Percentiles rank a stretch among this genome's conserved stretches.
phyloP scores from a whole-genome alignment of 768 basidiomycete genomes.

The Pleurotus eryngii region DNA sequence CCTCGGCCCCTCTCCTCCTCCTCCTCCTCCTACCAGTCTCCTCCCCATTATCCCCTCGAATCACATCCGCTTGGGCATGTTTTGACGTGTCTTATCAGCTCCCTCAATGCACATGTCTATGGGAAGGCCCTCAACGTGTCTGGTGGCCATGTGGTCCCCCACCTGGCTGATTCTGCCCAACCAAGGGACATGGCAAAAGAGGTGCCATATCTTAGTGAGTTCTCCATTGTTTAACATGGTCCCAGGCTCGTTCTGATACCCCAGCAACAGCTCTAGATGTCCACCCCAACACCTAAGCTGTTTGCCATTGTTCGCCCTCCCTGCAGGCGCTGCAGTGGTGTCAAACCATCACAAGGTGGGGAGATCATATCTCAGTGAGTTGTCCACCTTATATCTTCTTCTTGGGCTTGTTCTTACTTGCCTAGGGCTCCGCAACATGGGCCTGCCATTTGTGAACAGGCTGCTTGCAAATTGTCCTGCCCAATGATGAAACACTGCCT shows the following conservation, averaged over 20 bases:
- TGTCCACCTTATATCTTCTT: not conserved
- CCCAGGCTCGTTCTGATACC: not conserved
- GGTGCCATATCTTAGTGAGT: not conserved
- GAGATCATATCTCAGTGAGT: not conserved
- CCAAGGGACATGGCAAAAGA: too few relatives aligned
- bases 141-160: too few relatives aligned
- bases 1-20: too few relatives aligned
- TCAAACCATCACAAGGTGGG: not conserved
- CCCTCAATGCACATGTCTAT: too few relatives aligned
- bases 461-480: not conserved
- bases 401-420: not conserved
- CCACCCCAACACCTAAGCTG: not conserved
- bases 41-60: too few relatives aligned
- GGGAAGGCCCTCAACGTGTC: too few relatives aligned
- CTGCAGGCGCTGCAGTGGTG: not conserved
- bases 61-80: too few relatives aligned
- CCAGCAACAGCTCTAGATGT: not conserved
- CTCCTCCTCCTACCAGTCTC: too few relatives aligned
- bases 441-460: not conserved
- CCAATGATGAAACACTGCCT: too few relatives aligned
- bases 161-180: too few relatives aligned
- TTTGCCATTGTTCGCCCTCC: not conserved
- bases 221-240: not conserved
- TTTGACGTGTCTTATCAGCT: too few relatives aligned
- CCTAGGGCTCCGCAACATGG: not conserved